Evolutionary conservation across 768 basidiomycete species (phyloP).

Genomic region (Naganishia randhawae): DNA sequence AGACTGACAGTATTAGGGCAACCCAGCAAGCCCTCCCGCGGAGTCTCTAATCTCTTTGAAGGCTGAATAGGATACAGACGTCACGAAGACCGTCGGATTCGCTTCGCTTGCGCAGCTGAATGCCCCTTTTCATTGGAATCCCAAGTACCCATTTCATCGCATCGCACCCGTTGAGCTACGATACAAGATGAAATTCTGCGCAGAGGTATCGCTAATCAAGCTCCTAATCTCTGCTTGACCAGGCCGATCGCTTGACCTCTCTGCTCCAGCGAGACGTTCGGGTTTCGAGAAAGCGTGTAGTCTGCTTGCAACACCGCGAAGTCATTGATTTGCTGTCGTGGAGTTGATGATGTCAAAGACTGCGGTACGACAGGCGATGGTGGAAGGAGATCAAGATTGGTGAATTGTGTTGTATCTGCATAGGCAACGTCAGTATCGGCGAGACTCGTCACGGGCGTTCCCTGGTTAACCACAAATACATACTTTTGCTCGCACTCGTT

Average conservation of each 20-base stretch:
- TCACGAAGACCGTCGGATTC: no score
- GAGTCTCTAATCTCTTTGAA: no score
- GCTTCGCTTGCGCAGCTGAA: no score
- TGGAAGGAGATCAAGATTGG: constrained; percentile 14
- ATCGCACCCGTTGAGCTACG: not conserved
- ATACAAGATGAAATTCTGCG: not conserved
- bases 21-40: no score
- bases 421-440: not conserved
- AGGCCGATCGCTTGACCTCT: constrained; percentile 25
- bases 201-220: not conserved
- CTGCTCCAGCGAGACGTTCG: constrained; percentile 21
- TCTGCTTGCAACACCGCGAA: constrained; percentile 23
- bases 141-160: not conserved
- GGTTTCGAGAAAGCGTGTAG: constrained; percentile 22
- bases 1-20: no score
- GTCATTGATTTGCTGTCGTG: constrained; percentile 1
- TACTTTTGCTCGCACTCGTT: not conserved
- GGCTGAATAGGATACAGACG: no score
- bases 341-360: not conserved
- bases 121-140: no score
- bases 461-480: not conserved
- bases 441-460: not conserved
- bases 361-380: constrained; percentile 7
- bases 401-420: not conserved
- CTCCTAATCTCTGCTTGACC: constrained; percentile 24